These are phyloP conservation scores for Penicillium malachiteum DNA, from an alignment of 495 filamentous ascomycete species.

Conservation along the genomic window DNA sequence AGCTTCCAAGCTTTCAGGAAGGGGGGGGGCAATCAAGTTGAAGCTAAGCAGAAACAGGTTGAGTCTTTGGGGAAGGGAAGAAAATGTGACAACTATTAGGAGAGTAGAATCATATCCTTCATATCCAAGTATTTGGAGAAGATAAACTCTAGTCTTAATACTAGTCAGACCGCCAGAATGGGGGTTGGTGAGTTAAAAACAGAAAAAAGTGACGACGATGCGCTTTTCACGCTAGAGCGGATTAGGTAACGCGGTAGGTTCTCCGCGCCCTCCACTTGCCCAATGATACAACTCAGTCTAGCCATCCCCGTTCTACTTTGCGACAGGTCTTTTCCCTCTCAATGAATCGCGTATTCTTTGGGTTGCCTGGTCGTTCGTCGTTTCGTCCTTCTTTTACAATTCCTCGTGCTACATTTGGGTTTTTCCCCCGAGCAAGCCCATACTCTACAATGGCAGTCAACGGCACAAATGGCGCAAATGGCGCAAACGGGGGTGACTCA, in stretches of 20 bases:
- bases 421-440: background rate
- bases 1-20: background rate
- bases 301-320: background rate
- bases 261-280: background rate
- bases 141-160: background rate
- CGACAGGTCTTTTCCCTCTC: background rate
- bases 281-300: slow-evolving; percentile 9
- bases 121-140: background rate
- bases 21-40: slow-evolving; percentile 7
- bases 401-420: background rate
- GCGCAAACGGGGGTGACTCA: slow-evolving; percentile 24
- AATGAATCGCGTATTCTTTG: slow-evolving; percentile 20
- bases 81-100: background rate
- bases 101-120: slow-evolving; percentile 5
- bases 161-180: background rate
- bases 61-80: background rate
- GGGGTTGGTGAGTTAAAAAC: slow-evolving; percentile 1
- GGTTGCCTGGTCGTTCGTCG: slow-evolving; percentile 4
- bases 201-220: slow-evolving; percentile 15
- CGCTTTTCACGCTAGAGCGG: slow-evolving; percentile 12
- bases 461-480: slow-evolving; percentile 12
- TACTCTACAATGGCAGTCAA: slow-evolving; percentile 25
- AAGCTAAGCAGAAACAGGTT: background rate
- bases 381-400: slow-evolving; percentile 8
- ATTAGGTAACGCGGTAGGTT: slow-evolving; percentile 18